Conservation (phyloP, 139 green algal species). For the Bryopsis sp. region DNA sequence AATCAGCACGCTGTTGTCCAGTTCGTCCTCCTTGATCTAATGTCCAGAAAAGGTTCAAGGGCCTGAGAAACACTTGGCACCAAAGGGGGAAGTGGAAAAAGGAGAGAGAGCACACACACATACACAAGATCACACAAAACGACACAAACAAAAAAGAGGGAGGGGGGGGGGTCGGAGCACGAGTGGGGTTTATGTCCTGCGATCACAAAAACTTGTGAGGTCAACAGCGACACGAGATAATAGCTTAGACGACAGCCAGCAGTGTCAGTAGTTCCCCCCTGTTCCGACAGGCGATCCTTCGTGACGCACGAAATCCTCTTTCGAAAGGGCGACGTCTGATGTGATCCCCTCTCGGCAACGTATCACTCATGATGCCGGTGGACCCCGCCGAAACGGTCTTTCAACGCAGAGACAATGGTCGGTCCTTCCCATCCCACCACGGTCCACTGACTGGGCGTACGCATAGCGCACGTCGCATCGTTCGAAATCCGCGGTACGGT, state of each 20-base stretch:
- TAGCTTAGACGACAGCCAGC: too few relatives aligned
- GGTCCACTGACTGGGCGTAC: too few relatives aligned
- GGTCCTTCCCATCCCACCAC: not conserved
- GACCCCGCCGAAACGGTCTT: not conserved
- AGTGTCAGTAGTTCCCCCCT: too few relatives aligned
- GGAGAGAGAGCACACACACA: not conserved
- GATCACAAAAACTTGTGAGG: not conserved
- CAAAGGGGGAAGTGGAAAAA: not conserved
- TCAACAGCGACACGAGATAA: not conserved
- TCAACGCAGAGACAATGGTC: not conserved
- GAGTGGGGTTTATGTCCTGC: not conserved
- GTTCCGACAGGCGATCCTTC: too few relatives aligned
- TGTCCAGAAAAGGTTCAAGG: not conserved
- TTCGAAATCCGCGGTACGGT: not conserved
- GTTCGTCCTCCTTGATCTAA: constrained; percentile 21
- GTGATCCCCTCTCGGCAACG: too few relatives aligned
- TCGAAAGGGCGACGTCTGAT: too few relatives aligned
- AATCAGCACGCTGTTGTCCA: constrained; percentile 26
- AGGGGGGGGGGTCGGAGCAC: too few relatives aligned
- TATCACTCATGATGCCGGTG: not conserved
- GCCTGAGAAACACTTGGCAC: not conserved
- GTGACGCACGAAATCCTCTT: too few relatives aligned
- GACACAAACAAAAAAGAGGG: too few relatives aligned
- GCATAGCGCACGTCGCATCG: too few relatives aligned
- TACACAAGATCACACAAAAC: not conserved